Conservation (phyloP, 345 rosid genomes). For the Brassica incana region DNA sequence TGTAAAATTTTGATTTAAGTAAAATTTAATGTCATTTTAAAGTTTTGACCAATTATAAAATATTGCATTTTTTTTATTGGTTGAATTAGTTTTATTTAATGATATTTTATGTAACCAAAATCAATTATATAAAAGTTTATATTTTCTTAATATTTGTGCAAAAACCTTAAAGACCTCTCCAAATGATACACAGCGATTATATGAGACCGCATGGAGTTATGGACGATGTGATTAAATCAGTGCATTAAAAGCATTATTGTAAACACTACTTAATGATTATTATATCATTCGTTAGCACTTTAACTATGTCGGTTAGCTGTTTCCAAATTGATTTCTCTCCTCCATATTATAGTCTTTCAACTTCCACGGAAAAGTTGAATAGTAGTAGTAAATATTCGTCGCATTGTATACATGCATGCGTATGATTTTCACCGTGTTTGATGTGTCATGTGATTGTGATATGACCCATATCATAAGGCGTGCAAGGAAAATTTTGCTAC, state of each 20-base stretch:
- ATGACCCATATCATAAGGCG: conserved; percentile 14
- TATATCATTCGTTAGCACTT: not conserved
- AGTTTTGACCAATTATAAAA: too few species aligned
- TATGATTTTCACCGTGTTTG: conserved; percentile 16
- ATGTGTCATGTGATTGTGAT: not conserved
- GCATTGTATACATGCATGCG: not conserved
- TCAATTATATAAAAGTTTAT: too few species aligned
- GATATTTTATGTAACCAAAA: too few species aligned
- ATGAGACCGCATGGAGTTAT: conserved; percentile 12
- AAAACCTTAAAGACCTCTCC: too few species aligned
- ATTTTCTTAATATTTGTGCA: too few species aligned
- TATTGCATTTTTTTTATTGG: too few species aligned
- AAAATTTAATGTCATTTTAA: too few species aligned
- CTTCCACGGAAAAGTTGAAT: not conserved
- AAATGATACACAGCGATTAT: not conserved
- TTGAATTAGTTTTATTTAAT: too few species aligned
- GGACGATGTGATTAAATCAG: conserved; percentile 20
- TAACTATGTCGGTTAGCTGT: not conserved
- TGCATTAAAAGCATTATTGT: conserved; percentile 17
- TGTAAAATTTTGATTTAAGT: too few species aligned
- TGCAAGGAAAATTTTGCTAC: conserved; percentile 7
- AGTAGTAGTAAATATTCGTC: not conserved
- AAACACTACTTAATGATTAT: not conserved
- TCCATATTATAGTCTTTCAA: not conserved
- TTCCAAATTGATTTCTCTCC: not conserved